These are phyloP conservation scores for Aristolochia fimbriata DNA, from an alignment of 164 flowering plant species.

Conservation along the genomic window DNA sequence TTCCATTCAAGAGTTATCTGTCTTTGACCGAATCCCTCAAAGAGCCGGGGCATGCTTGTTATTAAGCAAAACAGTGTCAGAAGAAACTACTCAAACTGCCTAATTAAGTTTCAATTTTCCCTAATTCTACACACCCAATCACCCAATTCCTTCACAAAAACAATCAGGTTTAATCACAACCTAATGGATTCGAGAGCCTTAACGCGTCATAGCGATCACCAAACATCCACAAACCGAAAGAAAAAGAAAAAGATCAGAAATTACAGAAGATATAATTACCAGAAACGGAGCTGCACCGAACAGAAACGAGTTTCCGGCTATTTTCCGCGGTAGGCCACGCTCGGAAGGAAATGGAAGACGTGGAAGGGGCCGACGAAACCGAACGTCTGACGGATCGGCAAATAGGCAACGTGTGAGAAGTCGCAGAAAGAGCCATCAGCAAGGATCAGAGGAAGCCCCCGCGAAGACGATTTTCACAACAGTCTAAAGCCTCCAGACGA, in stretches of 20 bases:
- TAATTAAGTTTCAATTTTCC: too few relatives aligned
- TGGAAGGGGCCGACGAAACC: not conserved
- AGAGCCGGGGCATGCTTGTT: too few relatives aligned
- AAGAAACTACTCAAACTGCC: too few relatives aligned
- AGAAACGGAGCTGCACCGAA: conserved; percentile 6
- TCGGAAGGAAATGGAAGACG: not conserved
- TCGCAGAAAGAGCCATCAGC: conserved; percentile 1
- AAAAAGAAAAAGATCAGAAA: not conserved
- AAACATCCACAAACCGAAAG: not conserved
- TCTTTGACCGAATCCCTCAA: too few relatives aligned
- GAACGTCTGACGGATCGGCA: not conserved
- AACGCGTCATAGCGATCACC: too few relatives aligned
- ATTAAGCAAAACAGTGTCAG: too few relatives aligned
- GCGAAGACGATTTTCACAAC: not conserved
- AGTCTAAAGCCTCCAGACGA: too few relatives aligned
- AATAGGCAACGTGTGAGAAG: not conserved
- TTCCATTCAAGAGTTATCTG: too few relatives aligned
- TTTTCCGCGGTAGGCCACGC: not conserved
- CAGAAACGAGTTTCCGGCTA: conserved; percentile 1
- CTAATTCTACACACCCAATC: too few relatives aligned
- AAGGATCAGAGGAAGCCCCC: not conserved
- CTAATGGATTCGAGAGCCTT: not conserved
- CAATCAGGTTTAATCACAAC: not conserved
- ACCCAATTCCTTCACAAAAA: too few relatives aligned
- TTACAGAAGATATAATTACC: not conserved